Evolutionary conservation across 2,329 filamentous ascomycete species (phyloP), one percentile per base, ranked within the genome.

Genomic region (Hypoxylon sp.): DNA sequence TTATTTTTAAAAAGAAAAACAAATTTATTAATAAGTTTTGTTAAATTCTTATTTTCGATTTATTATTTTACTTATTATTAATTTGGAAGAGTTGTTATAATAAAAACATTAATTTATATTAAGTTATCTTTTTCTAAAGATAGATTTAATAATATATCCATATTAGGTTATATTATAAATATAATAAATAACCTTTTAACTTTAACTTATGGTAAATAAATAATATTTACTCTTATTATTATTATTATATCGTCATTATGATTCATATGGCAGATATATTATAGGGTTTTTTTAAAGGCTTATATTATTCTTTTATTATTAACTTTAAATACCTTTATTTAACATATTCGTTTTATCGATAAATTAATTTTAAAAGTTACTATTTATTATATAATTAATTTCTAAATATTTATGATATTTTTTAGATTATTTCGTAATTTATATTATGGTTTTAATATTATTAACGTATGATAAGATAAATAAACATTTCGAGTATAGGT

Each of bases 61-160:
- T 51, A 51, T 51, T 51, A 51, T 11, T 51, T 51, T 51, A 17
- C 13, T 51, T 8, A 51, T 17, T 17, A 51, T 31, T 51, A 17
- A 17, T 51, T 51, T 17, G 8, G 8, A n/a, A 51, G 25, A 51
- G n/a, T 51, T 17, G 13, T 17, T 51, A 51, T 17, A 33, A 7
- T 31, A 31, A 31, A 51, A 51, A 11, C 13, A 33, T 17, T 51
- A 31, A 51, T 51, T 31, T 17, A 51, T 31, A 6, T 51, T 51
- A 17, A 17, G 6, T 31, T 51, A 10, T 31, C 6, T 33, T 31
- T 51, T n/a, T 13, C 5, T 17, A 51, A 31, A 17, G 30, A n/a
- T 7, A 8, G 3, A 48, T 48, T 13, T 33, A 31, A 51, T 51
- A 33, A 51, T 51, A 51, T 51, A 51, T 51, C 13, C n/a, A 17